Base-by-base conservation (phyloP, 2,329 filamentous ascomycete genomes). In the Aspergillus fischeri region DNA sequence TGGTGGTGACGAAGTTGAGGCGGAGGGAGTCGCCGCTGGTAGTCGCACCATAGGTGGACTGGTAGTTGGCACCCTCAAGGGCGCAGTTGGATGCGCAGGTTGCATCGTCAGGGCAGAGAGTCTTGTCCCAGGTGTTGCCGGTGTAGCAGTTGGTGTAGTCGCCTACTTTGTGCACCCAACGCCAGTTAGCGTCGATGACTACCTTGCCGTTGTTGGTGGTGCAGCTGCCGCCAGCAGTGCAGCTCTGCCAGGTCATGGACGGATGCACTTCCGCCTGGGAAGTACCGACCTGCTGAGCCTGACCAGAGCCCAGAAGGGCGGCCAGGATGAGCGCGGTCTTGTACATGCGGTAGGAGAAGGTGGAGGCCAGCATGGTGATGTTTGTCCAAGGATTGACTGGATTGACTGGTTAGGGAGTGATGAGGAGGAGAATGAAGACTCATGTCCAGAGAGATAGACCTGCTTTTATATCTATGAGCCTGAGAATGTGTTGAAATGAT, bases 71-170 rank as follows among this genome's bases (percentile, higher is more conserved):
- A 54, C 81, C 82, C 35, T 85, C 81, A 25, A 85, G 66, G 50
- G 82, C 80, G 65, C 83, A 86, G 70, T 83, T 83, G 42, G 73
- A 60, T 11, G 83, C 82, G 63, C 83, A 86, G 2, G 73, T 74
- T 59, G 68, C 69, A 64, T 79, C 72, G 60, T 78, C 75, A 2
- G 77, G 75, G 71, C 82, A 84, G 35, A 79, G 73, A 24, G 73
- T 72, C 6, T 72, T 60, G 65, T 83, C 77, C 77, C 78, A 81
- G 14, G 63, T 66, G 70, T 83, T 84, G 51, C 81, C 82, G 4
- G 73, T 78, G 72, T 84, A 85, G 76, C 82, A 85, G 75, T 86
- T 86, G 64, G 76, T 81, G 60, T 76, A 80, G 47, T 77, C 77
- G 4, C 68, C 64, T 44, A 72, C 76, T 35, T 73, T 70, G 70